Percentiles rank a stretch among this genome's conserved stretches.
Evolutionary conservation across 176 grass and related monocot genomes (phyloP).

Genomic region (Guadua angustifolia): DNA sequence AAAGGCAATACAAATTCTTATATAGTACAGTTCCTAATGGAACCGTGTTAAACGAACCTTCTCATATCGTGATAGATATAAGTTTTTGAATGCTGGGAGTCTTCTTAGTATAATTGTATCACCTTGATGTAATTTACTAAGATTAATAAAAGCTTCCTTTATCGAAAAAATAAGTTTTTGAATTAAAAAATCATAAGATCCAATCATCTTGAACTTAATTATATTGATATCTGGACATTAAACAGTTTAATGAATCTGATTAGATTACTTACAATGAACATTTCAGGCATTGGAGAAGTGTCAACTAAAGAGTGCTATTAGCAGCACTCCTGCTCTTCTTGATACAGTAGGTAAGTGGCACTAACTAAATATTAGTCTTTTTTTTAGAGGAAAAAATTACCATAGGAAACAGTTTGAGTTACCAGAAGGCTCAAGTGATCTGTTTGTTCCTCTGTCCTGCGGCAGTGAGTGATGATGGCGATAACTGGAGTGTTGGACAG

Average conservation of each 20-base stretch:
- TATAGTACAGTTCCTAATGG: slow-evolving; percentile 17
- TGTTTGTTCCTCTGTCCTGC: neutral
- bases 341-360: slow-evolving; percentile 70
- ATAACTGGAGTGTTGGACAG: slow-evolving; percentile 91
- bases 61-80: neutral
- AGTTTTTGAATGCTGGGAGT: neutral
- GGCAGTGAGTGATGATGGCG: slow-evolving; percentile 83
- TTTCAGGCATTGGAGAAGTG: slow-evolving; percentile 85
- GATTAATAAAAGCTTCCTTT: too few relatives aligned
- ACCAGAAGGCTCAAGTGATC: neutral
- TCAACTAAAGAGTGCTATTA: slow-evolving; percentile 74
- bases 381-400: neutral
- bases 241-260: slow-evolving; percentile 18
- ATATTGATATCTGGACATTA: slow-evolving; percentile 10
- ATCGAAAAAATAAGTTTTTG: neutral
- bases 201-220: slow-evolving; percentile 7
- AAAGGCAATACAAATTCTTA: slow-evolving; percentile 17
- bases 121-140: too few relatives aligned
- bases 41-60: slow-evolving; percentile 13
- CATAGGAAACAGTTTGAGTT: neutral
- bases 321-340: slow-evolving; percentile 68
- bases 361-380: neutral
- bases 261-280: slow-evolving; percentile 21
- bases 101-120: too few relatives aligned
- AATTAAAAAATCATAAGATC: too few relatives aligned